Evolutionary conservation across 192 early-diverging fungal genomes (phyloP).

Genomic region (Dissophora ornata): DNA sequence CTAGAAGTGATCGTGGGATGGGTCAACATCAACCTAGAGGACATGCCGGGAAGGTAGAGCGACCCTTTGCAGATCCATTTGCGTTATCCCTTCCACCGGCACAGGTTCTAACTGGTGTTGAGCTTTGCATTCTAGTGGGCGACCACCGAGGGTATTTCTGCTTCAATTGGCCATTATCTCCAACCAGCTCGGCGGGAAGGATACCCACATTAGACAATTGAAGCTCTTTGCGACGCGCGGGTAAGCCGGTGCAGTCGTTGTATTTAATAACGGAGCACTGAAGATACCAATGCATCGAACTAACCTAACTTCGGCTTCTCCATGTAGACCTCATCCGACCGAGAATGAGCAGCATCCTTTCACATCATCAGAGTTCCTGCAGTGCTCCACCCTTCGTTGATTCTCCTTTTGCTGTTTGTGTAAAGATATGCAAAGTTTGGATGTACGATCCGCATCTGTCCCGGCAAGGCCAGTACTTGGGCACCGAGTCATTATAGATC

Average conservation of each 20-base stretch:
- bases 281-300: too few relatives aligned
- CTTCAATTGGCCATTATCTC: constrained; percentile 76
- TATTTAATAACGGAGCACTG: too few relatives aligned
- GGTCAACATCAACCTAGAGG: constrained; percentile 69
- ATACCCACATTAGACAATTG: constrained; percentile 84
- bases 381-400: constrained; percentile 51
- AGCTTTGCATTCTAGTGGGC: too few relatives aligned
- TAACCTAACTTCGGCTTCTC: too few relatives aligned
- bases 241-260: too few relatives aligned
- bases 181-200: constrained; percentile 86
- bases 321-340: constrained; percentile 32
- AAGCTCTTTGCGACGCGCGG: constrained; percentile 68
- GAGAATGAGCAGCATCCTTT: constrained; percentile 62
- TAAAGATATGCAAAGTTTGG: background rate
- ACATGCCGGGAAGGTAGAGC: constrained; percentile 50
- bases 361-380: constrained; percentile 58
- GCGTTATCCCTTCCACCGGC: too few relatives aligned
- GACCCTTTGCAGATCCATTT: too few relatives aligned
- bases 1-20: constrained; percentile 73
- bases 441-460: constrained; percentile 59
- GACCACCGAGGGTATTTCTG: constrained; percentile 68
- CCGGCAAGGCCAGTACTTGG: constrained; percentile 58
- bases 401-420: too few relatives aligned
- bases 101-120: too few relatives aligned
- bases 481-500: constrained; percentile 59